Evolutionary conservation across 306 rosid genomes (phyloP), one percentile per base, ranked within the genome.

Genomic region (Pachyrhizus erosus): DNA sequence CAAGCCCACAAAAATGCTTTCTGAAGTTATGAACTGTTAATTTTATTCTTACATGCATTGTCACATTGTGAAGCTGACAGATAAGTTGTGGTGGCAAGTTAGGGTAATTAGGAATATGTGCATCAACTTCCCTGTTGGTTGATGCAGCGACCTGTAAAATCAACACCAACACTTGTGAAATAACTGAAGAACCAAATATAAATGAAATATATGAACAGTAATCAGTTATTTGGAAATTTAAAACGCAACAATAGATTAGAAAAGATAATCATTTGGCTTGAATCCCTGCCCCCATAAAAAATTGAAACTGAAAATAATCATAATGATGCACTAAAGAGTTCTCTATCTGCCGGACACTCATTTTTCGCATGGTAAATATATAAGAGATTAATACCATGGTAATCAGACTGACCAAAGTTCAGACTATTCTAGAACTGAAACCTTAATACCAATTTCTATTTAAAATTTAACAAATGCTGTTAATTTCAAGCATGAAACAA

Each of bases 51-150:
- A 91, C 96, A 85, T 91, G 92, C 96, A 91, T 91, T 11, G 94
- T 91, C 75, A 89, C 89, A 86, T 91, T 91, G 87, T 91, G 94
- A 67, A 91, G 96, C 77, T 91, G 96, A 75, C 91, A 91, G 21
- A 91, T 84, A 61, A 91, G 85, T 40, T 89, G 93, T 7, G 96
- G 91, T 5, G 93, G 89, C 84, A 91, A 78, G 88, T 84, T 91
- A 34, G 96, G 96, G 81, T 91, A 89, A 78, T 89, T 91, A 37
- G 94, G 92, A 80, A 92, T 86, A 83, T 90, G 92, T 33, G 87
- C 92, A 84, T 92, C 91, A 73, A 89, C 90, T 87, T 87, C 94
- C 89, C 91, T 87, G 84, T 88, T 88, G 80, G 94, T 88, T 60
- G 92, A 89, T 48, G 92, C 97, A 76, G 94, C 91, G 84, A 90